These are phyloP conservation scores for Microdochium trichocladiopsis DNA, from an alignment of 2,329 filamentous ascomycete species.

Conservation along the genomic window DNA sequence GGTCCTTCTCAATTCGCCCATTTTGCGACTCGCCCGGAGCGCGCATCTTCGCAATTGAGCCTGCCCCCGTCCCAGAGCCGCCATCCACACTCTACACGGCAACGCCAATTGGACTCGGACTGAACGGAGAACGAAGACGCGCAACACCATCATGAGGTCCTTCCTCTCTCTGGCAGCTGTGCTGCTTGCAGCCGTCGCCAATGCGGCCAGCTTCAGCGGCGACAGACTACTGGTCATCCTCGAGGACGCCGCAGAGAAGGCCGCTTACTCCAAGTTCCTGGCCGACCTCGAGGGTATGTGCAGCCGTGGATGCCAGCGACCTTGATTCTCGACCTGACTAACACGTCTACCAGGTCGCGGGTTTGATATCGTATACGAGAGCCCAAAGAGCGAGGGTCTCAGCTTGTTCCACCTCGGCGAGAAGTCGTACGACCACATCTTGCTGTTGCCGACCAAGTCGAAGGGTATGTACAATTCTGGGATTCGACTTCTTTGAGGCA, in stretches of 20 bases:
- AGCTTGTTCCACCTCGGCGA: slow-evolving; percentile 81
- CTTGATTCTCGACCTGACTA: no score
- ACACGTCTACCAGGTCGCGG: slow-evolving; percentile 58
- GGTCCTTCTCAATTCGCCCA: neutral
- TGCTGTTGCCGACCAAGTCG: slow-evolving; percentile 81
- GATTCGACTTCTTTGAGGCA: no score
- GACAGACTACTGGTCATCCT: slow-evolving; percentile 77
- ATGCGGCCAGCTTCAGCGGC: slow-evolving; percentile 74
- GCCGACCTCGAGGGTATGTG: slow-evolving; percentile 59
- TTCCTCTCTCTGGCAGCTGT: slow-evolving; percentile 64
- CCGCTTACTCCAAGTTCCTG: slow-evolving; percentile 75
- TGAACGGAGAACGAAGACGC: neutral
- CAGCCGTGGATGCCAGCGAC: no score
- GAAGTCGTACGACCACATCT: slow-evolving; percentile 81
- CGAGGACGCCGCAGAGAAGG: slow-evolving; percentile 75
- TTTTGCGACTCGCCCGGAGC: neutral
- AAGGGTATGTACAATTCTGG: slow-evolving; percentile 69
- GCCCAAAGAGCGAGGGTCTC: slow-evolving; percentile 72
- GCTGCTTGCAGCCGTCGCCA: slow-evolving; percentile 57
- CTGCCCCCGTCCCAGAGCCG: neutral
- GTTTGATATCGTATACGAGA: slow-evolving; percentile 73
- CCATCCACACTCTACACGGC: neutral
- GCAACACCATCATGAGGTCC: slow-evolving; percentile 59
- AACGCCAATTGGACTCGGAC: no score
- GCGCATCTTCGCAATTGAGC: neutral